Evolutionary conservation across 2,329 filamentous ascomycete species (phyloP).

Genomic region (Neoascochyta sp.): DNA sequence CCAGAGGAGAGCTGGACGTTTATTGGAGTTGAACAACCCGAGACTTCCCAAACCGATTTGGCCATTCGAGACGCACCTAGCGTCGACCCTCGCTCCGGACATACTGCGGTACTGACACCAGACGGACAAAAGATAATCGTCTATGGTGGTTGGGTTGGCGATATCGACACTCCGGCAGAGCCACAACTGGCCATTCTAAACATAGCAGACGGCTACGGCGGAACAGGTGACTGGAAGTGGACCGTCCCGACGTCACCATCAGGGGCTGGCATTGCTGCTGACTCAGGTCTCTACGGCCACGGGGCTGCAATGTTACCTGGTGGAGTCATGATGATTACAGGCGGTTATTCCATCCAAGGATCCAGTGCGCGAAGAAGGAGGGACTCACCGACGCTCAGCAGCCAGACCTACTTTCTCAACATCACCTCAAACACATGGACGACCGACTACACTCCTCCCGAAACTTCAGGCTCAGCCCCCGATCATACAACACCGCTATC

Average conservation of each 20-base stretch:
- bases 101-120: conserved; percentile 75
- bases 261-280: conserved; percentile 41
- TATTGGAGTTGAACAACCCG: conserved; percentile 57
- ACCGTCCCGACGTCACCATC: conserved; percentile 52
- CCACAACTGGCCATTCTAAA: conserved; percentile 78
- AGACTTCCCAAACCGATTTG: conserved; percentile 53
- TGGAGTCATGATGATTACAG: conserved; percentile 58
- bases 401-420: conserved; percentile 58
- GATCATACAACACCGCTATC: conserved; percentile 35
- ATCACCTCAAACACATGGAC: conserved; percentile 58
- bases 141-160: conserved; percentile 89
- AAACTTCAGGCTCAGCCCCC: conserved; percentile 10
- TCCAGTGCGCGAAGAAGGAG: conserved; percentile 37
- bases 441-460: conserved; percentile 53
- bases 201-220: conserved; percentile 69
- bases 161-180: conserved; percentile 68
- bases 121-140: conserved; percentile 77
- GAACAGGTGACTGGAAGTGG: conserved; percentile 64
- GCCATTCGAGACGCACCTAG: conserved; percentile 44
- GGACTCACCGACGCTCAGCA: conserved; percentile 38
- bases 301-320: conserved; percentile 60
- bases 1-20: conserved; percentile 87
- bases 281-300: conserved; percentile 58
- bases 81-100: conserved; percentile 81
- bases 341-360: conserved; percentile 53